Conservation (phyloP, 2,329 filamentous ascomycete genomes). For the Coniella lustricola region DNA sequence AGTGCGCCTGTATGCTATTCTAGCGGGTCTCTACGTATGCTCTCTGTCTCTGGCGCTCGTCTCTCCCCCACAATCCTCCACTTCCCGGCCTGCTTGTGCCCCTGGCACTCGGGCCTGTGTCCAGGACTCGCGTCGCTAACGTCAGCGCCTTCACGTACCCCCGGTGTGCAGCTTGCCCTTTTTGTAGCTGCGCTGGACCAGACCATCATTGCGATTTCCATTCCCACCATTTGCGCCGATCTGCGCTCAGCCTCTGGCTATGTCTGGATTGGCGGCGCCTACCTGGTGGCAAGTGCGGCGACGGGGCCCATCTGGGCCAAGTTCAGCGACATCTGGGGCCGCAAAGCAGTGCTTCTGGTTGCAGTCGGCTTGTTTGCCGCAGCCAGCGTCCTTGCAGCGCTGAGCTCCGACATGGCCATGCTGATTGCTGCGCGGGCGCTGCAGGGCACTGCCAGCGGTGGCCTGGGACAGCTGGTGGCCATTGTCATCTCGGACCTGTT, state of each 20-base stretch:
- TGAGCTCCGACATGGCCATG: slow-evolving; percentile 28
- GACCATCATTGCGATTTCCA: slow-evolving; percentile 42
- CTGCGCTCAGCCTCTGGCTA: slow-evolving; percentile 49
- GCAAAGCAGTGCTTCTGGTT: slow-evolving; percentile 31
- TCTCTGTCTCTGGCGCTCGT: too few relatives aligned
- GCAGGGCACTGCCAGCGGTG: slow-evolving; percentile 30
- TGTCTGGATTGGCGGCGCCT: slow-evolving; percentile 60
- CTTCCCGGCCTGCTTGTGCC: too few relatives aligned
- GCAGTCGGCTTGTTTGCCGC: slow-evolving; percentile 29
- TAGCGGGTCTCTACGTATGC: too few relatives aligned
- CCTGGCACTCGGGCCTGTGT: too few relatives aligned
- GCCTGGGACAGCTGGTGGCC: slow-evolving; percentile 28
- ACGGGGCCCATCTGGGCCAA: slow-evolving; percentile 52
- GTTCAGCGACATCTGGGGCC: slow-evolving; percentile 35
- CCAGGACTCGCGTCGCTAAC: too few relatives aligned
- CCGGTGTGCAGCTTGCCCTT: slow-evolving; percentile 1
- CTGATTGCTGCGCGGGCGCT: slow-evolving; percentile 28
- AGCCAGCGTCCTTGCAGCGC: slow-evolving; percentile 29
- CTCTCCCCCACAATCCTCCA: too few relatives aligned
- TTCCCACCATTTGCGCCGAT: slow-evolving; percentile 41
- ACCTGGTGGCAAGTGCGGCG: slow-evolving; percentile 54
- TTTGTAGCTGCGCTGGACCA: slow-evolving; percentile 23
- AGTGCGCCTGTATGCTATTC: too few relatives aligned
- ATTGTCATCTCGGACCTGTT: slow-evolving; percentile 32
- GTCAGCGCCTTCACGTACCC: too few relatives aligned